These are phyloP conservation scores for Colletotrichum incanum DNA, from an alignment of 2,329 filamentous ascomycete species.

Conservation along the genomic window DNA sequence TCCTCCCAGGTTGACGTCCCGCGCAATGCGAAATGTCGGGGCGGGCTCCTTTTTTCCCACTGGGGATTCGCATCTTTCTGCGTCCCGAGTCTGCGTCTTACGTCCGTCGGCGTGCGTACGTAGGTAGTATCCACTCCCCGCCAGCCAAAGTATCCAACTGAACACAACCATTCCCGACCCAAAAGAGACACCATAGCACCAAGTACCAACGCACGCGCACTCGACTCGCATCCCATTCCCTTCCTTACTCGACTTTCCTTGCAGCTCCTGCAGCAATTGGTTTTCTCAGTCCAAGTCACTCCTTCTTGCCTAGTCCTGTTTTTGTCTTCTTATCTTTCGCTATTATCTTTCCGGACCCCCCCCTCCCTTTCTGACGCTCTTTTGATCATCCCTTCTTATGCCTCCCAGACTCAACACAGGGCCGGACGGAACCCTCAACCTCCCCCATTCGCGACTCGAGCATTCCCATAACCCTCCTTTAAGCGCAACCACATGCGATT, in stretches of 20 bases:
- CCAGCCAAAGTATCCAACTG: constrained; percentile 19
- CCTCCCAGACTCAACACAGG: constrained; percentile 41
- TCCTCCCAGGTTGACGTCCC: not conserved
- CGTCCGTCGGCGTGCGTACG: not conserved
- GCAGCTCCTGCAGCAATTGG: constrained; percentile 31
- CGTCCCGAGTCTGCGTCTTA: constrained; percentile 1
- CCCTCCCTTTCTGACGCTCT: constrained; percentile 16
- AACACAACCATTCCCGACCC: constrained; percentile 13
- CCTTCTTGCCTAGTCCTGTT: constrained; percentile 34
- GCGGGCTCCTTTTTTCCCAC: not conserved
- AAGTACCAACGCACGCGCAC: constrained; percentile 8
- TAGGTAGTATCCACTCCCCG: not conserved
- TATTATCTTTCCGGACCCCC: not conserved
- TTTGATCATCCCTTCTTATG: constrained; percentile 39
- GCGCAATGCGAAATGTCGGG: not conserved
- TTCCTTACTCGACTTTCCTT: constrained; percentile 31
- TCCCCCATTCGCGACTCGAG: constrained; percentile 26
- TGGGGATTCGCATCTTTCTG: constrained; percentile 5
- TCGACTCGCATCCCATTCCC: constrained; percentile 22
- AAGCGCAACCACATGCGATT: constrained; percentile 42
- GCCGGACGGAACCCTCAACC: constrained; percentile 41
- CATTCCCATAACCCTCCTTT: constrained; percentile 27
- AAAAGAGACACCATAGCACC: constrained; percentile 5
- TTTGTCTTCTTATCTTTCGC: constrained; percentile 16
- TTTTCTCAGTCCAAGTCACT: constrained; percentile 35